A percentile compares a stretch with the other conserved stretches of the same genome.
Conservation (phyloP, 2,329 filamentous ascomycete genomes). For the Ceratocystis albifundus region DNA sequence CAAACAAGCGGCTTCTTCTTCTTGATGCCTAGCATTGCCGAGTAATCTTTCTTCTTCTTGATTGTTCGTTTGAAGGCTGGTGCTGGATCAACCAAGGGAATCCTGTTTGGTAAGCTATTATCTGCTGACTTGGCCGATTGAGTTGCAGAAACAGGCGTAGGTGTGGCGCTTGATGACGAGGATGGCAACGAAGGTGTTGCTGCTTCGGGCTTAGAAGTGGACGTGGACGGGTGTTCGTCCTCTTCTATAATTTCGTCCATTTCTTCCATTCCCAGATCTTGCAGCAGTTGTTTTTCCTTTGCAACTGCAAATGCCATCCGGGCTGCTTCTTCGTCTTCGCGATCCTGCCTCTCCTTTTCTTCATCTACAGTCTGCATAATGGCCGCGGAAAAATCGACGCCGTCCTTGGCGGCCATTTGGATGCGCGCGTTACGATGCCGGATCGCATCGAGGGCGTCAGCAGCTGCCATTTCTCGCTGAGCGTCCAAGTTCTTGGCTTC, state of each 20-base stretch:
- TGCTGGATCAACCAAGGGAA: slow-evolving; percentile 22
- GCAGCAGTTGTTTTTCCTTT: slow-evolving; percentile 42
- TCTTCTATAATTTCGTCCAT: slow-evolving; percentile 23
- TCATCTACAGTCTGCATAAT: slow-evolving; percentile 45
- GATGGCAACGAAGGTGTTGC: neutral
- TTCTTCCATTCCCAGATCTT: slow-evolving; percentile 37
- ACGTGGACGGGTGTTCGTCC: slow-evolving; percentile 9
- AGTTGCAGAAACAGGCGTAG: neutral
- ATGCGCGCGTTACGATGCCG: slow-evolving; percentile 80
- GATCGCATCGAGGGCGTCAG: slow-evolving; percentile 91
- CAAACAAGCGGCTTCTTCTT: slow-evolving; percentile 57
- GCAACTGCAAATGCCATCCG: slow-evolving; percentile 61
- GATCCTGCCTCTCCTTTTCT: slow-evolving; percentile 55
- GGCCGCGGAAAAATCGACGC: slow-evolving; percentile 45
- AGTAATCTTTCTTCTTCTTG: slow-evolving; percentile 79
- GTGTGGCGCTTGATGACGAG: neutral
- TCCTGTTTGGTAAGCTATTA: slow-evolving; percentile 24
- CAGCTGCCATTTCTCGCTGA: slow-evolving; percentile 90
- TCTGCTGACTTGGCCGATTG: slow-evolving; percentile 3
- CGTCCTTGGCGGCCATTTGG: slow-evolving; percentile 61
- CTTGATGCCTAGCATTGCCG: slow-evolving; percentile 71
- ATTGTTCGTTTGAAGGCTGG: slow-evolving; percentile 56
- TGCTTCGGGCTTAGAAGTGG: neutral
- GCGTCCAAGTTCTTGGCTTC: slow-evolving; percentile 90
- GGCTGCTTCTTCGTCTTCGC: slow-evolving; percentile 74